Conservation (phyloP, 352 stramenopile species). For the Phytophthora vignae region DNA sequence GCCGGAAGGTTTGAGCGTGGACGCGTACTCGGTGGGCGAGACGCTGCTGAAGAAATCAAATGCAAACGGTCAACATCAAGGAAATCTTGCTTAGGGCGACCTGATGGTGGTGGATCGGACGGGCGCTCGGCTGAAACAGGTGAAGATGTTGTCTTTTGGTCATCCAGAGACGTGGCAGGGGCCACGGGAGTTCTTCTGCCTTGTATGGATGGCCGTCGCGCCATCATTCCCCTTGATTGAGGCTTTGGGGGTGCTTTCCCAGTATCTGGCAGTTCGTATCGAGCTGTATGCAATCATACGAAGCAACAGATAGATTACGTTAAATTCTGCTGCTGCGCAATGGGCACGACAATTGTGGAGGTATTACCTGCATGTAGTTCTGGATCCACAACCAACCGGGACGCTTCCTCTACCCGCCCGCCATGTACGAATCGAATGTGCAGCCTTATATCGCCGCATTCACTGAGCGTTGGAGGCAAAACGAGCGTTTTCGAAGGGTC, state of each 20-base stretch:
- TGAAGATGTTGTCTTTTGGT: slow-evolving; percentile 7
- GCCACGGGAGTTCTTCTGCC: slow-evolving; percentile 12
- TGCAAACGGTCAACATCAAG: slow-evolving; percentile 47
- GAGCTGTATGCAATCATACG: slow-evolving; percentile 6
- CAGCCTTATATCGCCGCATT: slow-evolving; percentile 34
- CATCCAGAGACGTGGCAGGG: slow-evolving; percentile 1
- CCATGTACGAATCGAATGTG: slow-evolving; percentile 50
- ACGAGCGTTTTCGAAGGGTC: slow-evolving; percentile 48
- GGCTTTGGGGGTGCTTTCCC: slow-evolving; percentile 12
- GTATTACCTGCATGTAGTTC: slow-evolving; percentile 41
- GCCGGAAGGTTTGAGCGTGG: slow-evolving; percentile 30
- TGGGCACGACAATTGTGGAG: not conserved
- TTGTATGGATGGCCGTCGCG: slow-evolving; percentile 16
- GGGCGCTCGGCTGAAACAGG: slow-evolving; percentile 1
- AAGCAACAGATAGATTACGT: not conserved
- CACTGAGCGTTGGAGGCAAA: slow-evolving; percentile 5
- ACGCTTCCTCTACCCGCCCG: slow-evolving; percentile 33
- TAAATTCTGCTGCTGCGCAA: not conserved
- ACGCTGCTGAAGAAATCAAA: slow-evolving; percentile 39
- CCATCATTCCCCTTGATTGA: slow-evolving; percentile 14
- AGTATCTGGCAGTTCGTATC: slow-evolving; percentile 27
- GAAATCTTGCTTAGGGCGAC: slow-evolving; percentile 35
- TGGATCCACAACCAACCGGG: slow-evolving; percentile 43
- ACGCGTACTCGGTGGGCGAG: slow-evolving; percentile 39
- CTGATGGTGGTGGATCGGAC: slow-evolving; percentile 5